Percentiles rank a stretch among this genome's conserved stretches.
Conservation (phyloP, 1,284 basidiomycete species). For the Apiotrichum gamsii region DNA sequence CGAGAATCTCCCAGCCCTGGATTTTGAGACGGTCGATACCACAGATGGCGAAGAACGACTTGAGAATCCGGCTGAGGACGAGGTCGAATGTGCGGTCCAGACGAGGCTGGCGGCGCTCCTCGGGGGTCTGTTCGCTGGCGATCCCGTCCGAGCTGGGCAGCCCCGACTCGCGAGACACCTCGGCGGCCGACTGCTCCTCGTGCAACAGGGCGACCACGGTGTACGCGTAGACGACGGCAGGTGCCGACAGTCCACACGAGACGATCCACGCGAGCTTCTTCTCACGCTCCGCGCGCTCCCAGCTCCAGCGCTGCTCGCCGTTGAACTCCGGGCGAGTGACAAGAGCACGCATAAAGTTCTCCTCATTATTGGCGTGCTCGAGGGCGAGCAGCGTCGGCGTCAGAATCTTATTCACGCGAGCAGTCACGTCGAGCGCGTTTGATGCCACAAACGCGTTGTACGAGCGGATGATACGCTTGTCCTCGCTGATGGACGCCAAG, state of each 20-base stretch:
- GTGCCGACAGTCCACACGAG: slow-evolving; percentile 23
- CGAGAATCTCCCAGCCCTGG: slow-evolving; percentile 36
- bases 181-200: slow-evolving; percentile 33
- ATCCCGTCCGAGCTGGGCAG: slow-evolving; percentile 34
- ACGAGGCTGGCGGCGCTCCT: slow-evolving; percentile 23
- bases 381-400: slow-evolving; percentile 28
- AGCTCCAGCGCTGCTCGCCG: slow-evolving; percentile 20
- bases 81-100: slow-evolving; percentile 35
- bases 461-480: slow-evolving; percentile 23
- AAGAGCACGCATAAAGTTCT: slow-evolving; percentile 7
- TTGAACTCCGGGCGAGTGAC: slow-evolving; percentile 11
- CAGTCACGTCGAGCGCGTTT: slow-evolving; percentile 14
- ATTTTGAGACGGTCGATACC: slow-evolving; percentile 36
- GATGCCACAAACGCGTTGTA: slow-evolving; percentile 30
- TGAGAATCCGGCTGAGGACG: slow-evolving; percentile 32
- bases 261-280: slow-evolving; percentile 32
- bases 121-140: slow-evolving; percentile 17
- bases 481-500: slow-evolving; percentile 17
- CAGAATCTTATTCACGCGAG: slow-evolving; percentile 23
- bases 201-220: slow-evolving; percentile 33
- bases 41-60: slow-evolving; percentile 24
- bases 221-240: slow-evolving; percentile 39
- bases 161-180: slow-evolving; percentile 25
- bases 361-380: slow-evolving; percentile 9
- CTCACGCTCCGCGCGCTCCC: slow-evolving; percentile 34